These are phyloP conservation scores for Salix udensis DNA, from an alignment of 345 rosid species.

Conservation along the genomic window DNA sequence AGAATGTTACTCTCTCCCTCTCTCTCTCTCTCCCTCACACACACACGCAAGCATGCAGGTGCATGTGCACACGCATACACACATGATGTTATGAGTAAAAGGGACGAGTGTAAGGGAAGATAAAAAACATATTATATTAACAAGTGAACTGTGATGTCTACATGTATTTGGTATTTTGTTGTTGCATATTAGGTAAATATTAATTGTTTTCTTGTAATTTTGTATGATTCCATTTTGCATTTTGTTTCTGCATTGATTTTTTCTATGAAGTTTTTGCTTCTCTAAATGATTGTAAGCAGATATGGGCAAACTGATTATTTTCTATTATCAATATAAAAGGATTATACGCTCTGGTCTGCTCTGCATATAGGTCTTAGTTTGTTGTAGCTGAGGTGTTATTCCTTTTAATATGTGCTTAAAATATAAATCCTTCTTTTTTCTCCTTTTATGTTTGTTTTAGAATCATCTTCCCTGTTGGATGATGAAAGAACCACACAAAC, in stretches of 20 bases:
- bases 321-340: background rate
- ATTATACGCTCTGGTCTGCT: background rate
- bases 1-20: background rate
- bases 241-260: background rate
- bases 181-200: background rate
- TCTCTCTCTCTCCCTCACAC: background rate
- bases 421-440: background rate
- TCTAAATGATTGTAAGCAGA: background rate
- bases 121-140: background rate
- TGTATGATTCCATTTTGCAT: background rate
- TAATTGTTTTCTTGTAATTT: background rate
- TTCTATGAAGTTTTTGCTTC: background rate
- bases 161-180: background rate
- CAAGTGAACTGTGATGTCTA: background rate
- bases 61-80: background rate
- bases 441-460: slow-evolving; percentile 35
- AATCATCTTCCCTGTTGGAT: slow-evolving; percentile 63
- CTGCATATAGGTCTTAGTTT: background rate
- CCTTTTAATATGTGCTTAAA: background rate
- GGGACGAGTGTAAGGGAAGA: background rate
- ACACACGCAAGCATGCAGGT: too few species aligned
- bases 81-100: background rate
- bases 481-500: slow-evolving; percentile 50
- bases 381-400: slow-evolving; percentile 1
- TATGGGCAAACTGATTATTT: background rate